phyloP scores from a whole-genome alignment of 306 rosid species.

The Trifolium subterraneum region DNA sequence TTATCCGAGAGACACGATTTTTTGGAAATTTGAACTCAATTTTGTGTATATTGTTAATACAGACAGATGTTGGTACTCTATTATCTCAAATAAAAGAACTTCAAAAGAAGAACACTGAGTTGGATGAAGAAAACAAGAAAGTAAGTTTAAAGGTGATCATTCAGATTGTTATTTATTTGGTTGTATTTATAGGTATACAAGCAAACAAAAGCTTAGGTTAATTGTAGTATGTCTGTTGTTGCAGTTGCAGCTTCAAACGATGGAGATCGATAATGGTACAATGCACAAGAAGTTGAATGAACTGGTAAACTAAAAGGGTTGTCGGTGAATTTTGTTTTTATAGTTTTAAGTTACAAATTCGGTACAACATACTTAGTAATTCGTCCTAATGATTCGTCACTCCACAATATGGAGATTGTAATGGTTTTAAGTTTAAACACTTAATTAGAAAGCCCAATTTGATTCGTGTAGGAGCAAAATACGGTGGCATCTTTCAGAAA shows the following conservation, averaged over 20 bases:
- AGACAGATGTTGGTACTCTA: conserved; percentile 73
- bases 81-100: conserved; percentile 76
- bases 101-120: conserved; percentile 67
- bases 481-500: conserved; percentile 85
- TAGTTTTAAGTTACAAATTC: conserved; percentile 33
- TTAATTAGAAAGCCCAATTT: too few species aligned
- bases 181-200: neutral
- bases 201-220: conserved; percentile 22
- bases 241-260: conserved; percentile 79
- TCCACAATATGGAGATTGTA: neutral
- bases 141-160: conserved; percentile 57
- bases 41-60: conserved; percentile 11
- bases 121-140: conserved; percentile 68
- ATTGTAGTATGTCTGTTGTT: conserved; percentile 39
- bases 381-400: neutral
- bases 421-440: too few species aligned
- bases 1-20: neutral
- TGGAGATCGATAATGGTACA: conserved; percentile 60
- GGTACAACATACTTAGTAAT: conserved; percentile 7
- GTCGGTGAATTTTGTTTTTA: conserved; percentile 14
- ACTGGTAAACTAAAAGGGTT: conserved; percentile 55
- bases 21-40: conserved; percentile 21
- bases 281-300: conserved; percentile 73
- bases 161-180: conserved; percentile 20
- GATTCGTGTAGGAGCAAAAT: conserved; percentile 64